phyloP scores from a whole-genome alignment of 1,284 basidiomycete genomes.

The Binderoboletus segoi region DNA sequence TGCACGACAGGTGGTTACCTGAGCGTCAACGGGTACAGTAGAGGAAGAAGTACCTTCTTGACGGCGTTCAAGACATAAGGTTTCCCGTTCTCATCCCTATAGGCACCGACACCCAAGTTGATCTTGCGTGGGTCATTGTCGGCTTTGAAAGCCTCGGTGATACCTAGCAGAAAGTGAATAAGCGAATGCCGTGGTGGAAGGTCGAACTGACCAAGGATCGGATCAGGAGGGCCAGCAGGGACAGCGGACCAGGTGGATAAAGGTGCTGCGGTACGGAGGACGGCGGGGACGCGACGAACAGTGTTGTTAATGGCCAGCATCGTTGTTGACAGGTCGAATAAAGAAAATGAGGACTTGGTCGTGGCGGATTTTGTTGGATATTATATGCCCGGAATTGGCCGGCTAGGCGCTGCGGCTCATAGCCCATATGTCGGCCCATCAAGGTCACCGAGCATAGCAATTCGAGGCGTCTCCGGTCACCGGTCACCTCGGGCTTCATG shows the following conservation, averaged over 20 bases:
- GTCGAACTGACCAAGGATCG: slow-evolving; percentile 76
- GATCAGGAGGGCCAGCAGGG: slow-evolving; percentile 87
- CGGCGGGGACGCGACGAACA: slow-evolving; percentile 46
- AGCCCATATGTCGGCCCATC: too few species aligned
- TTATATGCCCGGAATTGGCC: slow-evolving; percentile 23
- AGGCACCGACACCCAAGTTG: slow-evolving; percentile 94
- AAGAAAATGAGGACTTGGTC: slow-evolving; percentile 15
- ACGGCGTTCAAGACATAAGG: slow-evolving; percentile 93
- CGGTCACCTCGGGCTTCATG: neutral
- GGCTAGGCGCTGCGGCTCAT: slow-evolving; percentile 5
- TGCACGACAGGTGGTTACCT: slow-evolving; percentile 12
- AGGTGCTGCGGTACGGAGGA: slow-evolving; percentile 41
- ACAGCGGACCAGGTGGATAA: slow-evolving; percentile 85
- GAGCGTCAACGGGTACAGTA: neutral
- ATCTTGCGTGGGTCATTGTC: slow-evolving; percentile 92
- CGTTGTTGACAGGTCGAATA: slow-evolving; percentile 8
- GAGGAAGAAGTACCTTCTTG: slow-evolving; percentile 62
- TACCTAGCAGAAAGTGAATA: slow-evolving; percentile 48
- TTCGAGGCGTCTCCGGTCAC: too few species aligned
- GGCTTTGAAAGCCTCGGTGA: slow-evolving; percentile 95
- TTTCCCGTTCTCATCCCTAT: slow-evolving; percentile 94
- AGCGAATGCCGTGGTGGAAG: neutral
- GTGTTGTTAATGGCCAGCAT: slow-evolving; percentile 51
- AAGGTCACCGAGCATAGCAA: neutral
- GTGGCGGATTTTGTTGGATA: neutral